Base-by-base conservation (phyloP, 2,329 filamentous ascomycete species). In the Drechslerella coelobrocha region DNA sequence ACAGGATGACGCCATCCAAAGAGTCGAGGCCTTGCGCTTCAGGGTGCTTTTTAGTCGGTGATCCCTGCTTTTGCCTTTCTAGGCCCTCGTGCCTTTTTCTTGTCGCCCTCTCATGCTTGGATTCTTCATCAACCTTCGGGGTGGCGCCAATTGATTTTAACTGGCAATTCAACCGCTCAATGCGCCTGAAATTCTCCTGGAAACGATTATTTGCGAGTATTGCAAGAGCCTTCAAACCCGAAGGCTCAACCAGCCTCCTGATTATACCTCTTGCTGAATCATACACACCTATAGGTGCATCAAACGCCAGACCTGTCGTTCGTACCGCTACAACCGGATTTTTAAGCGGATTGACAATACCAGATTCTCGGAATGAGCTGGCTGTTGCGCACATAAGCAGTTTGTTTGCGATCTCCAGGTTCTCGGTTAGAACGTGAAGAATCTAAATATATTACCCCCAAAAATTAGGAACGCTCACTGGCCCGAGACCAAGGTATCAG, bases 281-380 rank as follows among this genome's bases (percentile, higher is more conserved):
- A 34, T 78, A 77, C 53, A 79, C 82, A 0, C 91, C 93, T 29
- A 97, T 83, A 24, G 97, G 83, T 0, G 89, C 90, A 79, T 96
- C 91, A 72, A 97, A 86, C 0, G 86, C 85, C 1, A 97, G 82
- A 0, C 92, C 92, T 78, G 90, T 89, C 3, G 90, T 92, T 17
- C 93, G 86, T 29, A 97, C 86, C 2, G 89, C 93, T 2, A 97
- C 90, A 78, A 96, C 89, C 1, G 91, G 91, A 48, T 82, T 86
- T 19, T 81, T 77, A 43, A 79, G 75, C 47, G 65, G 65, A 56
- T 88, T 90, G 65, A 95, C 83, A 53, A 93, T 88, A 17, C 93
- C 93, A 68, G 89, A 94, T 80, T 97, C 93, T 12, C 93, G 87
- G 77, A 97, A 97, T 0, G 93, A 93, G 2, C 91, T 89, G 75